Percentiles rank a stretch among this genome's conserved stretches.
Evolutionary conservation across 352 stramenopile species (phyloP).

Genomic region (Halophytophthora batemanensis): DNA sequence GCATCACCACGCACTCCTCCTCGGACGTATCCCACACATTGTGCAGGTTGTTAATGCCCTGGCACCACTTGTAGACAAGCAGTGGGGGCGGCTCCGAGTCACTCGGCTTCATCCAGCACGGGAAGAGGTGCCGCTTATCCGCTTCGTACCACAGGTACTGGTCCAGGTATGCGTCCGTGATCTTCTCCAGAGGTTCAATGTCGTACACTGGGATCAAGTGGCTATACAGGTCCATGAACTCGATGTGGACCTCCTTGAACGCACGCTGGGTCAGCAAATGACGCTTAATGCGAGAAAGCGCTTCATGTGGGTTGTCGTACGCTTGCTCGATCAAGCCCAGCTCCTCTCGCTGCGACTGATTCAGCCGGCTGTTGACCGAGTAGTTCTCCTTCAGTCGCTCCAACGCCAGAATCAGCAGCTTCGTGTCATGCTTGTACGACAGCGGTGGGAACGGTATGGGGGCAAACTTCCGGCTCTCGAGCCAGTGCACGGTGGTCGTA

Average conservation of each 20-base stretch:
- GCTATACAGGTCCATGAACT: conserved; percentile 99
- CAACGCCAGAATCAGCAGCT: conserved; percentile 98
- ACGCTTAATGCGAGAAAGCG: conserved; percentile 98
- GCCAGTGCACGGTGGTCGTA: conserved; percentile 99
- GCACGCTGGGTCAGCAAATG: conserved; percentile 98
- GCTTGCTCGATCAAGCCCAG: conserved; percentile 98
- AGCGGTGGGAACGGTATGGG: conserved; percentile 99
- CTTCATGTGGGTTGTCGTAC: conserved; percentile 99
- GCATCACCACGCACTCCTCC: conserved; percentile 98
- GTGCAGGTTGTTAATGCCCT: conserved; percentile 99
- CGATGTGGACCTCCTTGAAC: conserved; percentile 99
- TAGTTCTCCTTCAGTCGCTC: conserved; percentile 99
- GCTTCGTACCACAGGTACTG: conserved; percentile 99
- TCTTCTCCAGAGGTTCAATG: conserved; percentile 99
- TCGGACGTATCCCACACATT: conserved; percentile 98
- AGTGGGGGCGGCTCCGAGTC: conserved; percentile 98
- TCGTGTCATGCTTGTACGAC: conserved; percentile 99
- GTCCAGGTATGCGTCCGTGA: conserved; percentile 99
- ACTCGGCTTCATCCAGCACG: conserved; percentile 99
- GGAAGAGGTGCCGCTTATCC: conserved; percentile 99
- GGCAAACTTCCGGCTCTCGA: conserved; percentile 99
- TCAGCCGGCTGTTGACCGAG: conserved; percentile 96
- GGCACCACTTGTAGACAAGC: conserved; percentile 99
- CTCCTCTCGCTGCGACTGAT: conserved; percentile 98
- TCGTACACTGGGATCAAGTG: conserved; percentile 99